These are phyloP conservation scores for Ogataea haglerorum DNA, from an alignment of 805 yeast species.

Conservation along the genomic window DNA sequence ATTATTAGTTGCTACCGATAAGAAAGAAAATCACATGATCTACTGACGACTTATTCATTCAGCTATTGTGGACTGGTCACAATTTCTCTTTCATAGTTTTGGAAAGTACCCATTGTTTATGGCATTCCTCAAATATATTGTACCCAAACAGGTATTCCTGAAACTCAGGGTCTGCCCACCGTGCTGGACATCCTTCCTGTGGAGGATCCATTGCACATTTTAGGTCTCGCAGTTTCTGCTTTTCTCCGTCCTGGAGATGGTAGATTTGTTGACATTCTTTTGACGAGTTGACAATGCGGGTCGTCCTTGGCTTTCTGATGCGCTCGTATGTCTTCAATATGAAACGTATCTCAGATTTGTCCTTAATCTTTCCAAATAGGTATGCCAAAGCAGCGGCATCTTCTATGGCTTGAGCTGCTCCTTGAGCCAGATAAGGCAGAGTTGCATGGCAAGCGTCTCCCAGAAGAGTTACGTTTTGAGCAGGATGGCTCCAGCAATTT, in stretches of 20 bases:
- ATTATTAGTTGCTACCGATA: too few relatives aligned
- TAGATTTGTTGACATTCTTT: slow-evolving; percentile 16
- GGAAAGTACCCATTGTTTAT: slow-evolving; percentile 3
- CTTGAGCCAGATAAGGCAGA: slow-evolving; percentile 18
- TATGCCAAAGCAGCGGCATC: slow-evolving; percentile 18
- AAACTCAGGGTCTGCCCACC: slow-evolving; percentile 20
- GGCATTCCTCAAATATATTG: slow-evolving; percentile 14
- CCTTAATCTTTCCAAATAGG: slow-evolving; percentile 13
- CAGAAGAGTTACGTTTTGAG: slow-evolving; percentile 12
- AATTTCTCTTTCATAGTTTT: neutral
- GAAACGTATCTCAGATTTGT: slow-evolving; percentile 9
- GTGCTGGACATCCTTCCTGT: slow-evolving; percentile 14
- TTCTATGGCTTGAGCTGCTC: slow-evolving; percentile 21
- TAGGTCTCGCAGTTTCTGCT: slow-evolving; percentile 12
- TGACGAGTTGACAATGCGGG: slow-evolving; percentile 15
- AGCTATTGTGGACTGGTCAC: neutral
- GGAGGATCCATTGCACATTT: slow-evolving; percentile 15
- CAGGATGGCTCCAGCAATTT: slow-evolving; percentile 12
- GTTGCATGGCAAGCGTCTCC: slow-evolving; percentile 22
- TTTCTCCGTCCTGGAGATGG: slow-evolving; percentile 15
- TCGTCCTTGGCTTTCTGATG: slow-evolving; percentile 14
- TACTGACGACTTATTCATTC: too few relatives aligned
- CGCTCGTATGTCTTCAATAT: slow-evolving; percentile 10
- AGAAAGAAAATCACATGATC: too few relatives aligned
- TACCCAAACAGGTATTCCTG: slow-evolving; percentile 17